Percentiles rank a stretch among this genome's conserved stretches.
These are phyloP conservation scores for Kwoniella botswanensis DNA, from an alignment of 768 basidiomycete genomes.

Conservation along the genomic window DNA sequence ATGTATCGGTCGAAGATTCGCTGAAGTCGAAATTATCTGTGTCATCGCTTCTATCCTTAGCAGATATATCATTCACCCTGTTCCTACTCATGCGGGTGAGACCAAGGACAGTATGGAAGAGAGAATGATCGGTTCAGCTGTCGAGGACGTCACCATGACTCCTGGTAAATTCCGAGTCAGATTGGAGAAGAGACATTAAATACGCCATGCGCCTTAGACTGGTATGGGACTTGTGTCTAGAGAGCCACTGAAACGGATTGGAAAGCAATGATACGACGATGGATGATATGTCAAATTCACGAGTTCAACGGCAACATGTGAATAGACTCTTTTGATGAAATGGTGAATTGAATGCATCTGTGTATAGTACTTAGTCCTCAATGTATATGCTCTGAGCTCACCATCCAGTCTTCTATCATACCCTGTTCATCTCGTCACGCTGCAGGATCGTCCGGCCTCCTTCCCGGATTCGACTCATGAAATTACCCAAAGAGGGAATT, in stretches of 20 bases:
- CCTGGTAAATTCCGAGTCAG: slow-evolving; percentile 36
- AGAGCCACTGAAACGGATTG: neutral
- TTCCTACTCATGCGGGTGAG: slow-evolving; percentile 29
- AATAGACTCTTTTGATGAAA: neutral
- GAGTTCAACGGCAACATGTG: neutral
- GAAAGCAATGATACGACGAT: neutral
- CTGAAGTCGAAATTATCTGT: slow-evolving; percentile 39
- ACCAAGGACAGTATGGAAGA: slow-evolving; percentile 30
- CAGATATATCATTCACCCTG: slow-evolving; percentile 29
- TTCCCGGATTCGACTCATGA: neutral
- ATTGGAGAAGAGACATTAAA: slow-evolving; percentile 26
- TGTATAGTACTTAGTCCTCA: neutral
- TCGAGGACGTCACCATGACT: slow-evolving; percentile 40
- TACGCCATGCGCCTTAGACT: too few species aligned
- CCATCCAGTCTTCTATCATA: neutral
- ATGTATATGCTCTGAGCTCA: too few species aligned
- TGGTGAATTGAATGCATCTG: neutral
- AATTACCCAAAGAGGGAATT: neutral
- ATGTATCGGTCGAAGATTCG: slow-evolving; percentile 44
- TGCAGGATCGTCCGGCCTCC: neutral
- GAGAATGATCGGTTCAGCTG: slow-evolving; percentile 32
- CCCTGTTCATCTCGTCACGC: neutral
- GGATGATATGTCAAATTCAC: neutral
- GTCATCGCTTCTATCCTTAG: slow-evolving; percentile 30
- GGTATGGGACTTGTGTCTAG: too few species aligned